A percentile compares a stretch with the other conserved stretches of the same genome.
Evolutionary conservation across 2,329 filamentous ascomycete species (phyloP).

Genomic region (Penicillium palitans): DNA sequence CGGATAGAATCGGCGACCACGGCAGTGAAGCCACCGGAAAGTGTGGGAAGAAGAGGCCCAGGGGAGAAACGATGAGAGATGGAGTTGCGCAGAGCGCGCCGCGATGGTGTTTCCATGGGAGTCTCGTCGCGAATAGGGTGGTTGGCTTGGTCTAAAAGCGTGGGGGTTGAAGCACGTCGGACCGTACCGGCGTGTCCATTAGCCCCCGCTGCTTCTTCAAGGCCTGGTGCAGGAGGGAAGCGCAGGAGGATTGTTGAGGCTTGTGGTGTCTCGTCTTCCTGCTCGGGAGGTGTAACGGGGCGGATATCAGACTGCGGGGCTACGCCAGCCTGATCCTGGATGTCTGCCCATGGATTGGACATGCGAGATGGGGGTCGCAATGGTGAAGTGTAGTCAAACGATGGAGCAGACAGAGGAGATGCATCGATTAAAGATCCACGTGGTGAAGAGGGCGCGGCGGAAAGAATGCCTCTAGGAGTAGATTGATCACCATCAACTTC

Average conservation of each 20-base stretch:
- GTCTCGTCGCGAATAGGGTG: constrained; percentile 29
- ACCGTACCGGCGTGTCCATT: constrained; percentile 11
- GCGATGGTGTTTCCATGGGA: constrained; percentile 40
- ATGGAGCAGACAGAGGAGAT: constrained; percentile 31
- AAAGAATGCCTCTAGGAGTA: constrained; percentile 37
- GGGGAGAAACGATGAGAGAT: constrained; percentile 56
- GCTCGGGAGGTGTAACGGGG: constrained; percentile 31
- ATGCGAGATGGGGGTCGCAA: constrained; percentile 38
- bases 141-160: constrained; percentile 17
- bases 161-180: constrained; percentile 25
- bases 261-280: constrained; percentile 18
- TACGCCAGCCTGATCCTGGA: constrained; percentile 16
- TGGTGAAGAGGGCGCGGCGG: constrained; percentile 35
- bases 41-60: constrained; percentile 59
- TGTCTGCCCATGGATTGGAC: constrained; percentile 43
- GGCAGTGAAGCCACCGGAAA: constrained; percentile 61
- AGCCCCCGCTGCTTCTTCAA: constrained; percentile 24
- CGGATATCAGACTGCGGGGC: constrained; percentile 28
- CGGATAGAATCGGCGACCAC: constrained; percentile 66
- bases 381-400: constrained; percentile 30
- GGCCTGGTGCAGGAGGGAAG: constrained; percentile 43
- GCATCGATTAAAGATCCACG: constrained; percentile 35
- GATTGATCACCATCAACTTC: constrained; percentile 35
- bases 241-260: constrained; percentile 39
- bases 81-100: constrained; percentile 46